phyloP scores from a whole-genome alignment of 805 yeast genomes.

The Ogataea nakhonphanomensis region DNA sequence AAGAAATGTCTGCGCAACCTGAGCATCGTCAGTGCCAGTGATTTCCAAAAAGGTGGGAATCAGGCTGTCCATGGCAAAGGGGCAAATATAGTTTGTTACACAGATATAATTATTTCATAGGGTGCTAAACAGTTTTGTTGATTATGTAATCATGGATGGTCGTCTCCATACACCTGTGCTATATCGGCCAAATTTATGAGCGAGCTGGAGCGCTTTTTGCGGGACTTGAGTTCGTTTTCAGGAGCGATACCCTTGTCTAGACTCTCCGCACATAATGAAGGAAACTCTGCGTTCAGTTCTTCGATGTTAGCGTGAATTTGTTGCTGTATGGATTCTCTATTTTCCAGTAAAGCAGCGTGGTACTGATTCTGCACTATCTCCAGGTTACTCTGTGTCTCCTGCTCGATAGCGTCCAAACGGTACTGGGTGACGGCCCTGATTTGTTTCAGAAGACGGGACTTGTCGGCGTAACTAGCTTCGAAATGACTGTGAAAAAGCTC shows the following conservation, averaged over 20 bases:
- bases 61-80: constrained; percentile 34
- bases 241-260: background rate
- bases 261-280: background rate
- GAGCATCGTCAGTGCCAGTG: constrained; percentile 68
- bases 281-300: constrained; percentile 17
- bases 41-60: constrained; percentile 78
- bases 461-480: constrained; percentile 11
- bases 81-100: constrained; percentile 7
- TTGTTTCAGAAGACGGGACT: constrained; percentile 9
- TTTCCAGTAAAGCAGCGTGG: constrained; percentile 16
- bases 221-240: constrained; percentile 10
- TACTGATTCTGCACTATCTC: constrained; percentile 14
- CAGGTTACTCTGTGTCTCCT: constrained; percentile 1
- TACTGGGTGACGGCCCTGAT: constrained; percentile 11
- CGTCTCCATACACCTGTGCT: constrained; percentile 6
- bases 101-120: background rate
- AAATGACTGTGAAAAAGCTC: constrained; percentile 19
- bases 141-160: constrained; percentile 2
- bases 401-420: constrained; percentile 18
- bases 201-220: constrained; percentile 9
- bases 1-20: constrained; percentile 69
- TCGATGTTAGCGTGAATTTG: constrained; percentile 16
- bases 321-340: constrained; percentile 18
- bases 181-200: constrained; percentile 17
- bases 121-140: background rate